Percentiles rank a stretch among this genome's conserved stretches.
These are phyloP conservation scores for Phytophthora pistaciae DNA, from an alignment of 352 stramenopile species.

Conservation along the genomic window DNA sequence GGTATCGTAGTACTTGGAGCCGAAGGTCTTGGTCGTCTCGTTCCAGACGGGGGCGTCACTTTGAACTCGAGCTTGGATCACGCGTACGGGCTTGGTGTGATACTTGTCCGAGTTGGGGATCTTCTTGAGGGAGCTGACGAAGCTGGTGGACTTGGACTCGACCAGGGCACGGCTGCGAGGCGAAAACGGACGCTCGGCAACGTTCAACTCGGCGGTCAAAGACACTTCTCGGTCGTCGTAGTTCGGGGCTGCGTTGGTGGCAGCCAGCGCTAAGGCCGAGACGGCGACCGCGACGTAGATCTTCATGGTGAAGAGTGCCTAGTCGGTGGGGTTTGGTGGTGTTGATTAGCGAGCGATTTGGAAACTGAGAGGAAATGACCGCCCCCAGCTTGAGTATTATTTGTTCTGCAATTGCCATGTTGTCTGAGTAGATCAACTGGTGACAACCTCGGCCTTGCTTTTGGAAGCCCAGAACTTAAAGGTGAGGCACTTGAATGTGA, in stretches of 20 bases:
- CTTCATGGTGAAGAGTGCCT: slow-evolving; percentile 20
- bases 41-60: slow-evolving; percentile 66
- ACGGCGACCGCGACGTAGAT: slow-evolving; percentile 28
- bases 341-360: slow-evolving; percentile 10
- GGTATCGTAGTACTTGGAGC: slow-evolving; percentile 45
- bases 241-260: slow-evolving; percentile 6
- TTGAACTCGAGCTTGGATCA: slow-evolving; percentile 72
- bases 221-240: slow-evolving; percentile 23
- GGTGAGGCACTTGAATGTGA: background rate
- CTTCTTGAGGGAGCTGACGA: slow-evolving; percentile 30
- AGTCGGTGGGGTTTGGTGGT: background rate
- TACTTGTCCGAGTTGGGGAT: slow-evolving; percentile 52
- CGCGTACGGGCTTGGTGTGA: slow-evolving; percentile 65
- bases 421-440: background rate
- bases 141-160: slow-evolving; percentile 27
- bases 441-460: too few species aligned
- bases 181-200: slow-evolving; percentile 10
- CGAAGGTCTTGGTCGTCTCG: slow-evolving; percentile 42
- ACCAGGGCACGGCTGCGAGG: slow-evolving; percentile 23
- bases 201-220: slow-evolving; percentile 27
- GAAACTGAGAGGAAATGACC: slow-evolving; percentile 10
- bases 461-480: background rate
- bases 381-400: background rate
- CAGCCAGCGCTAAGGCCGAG: slow-evolving; percentile 19
- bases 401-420: background rate